A percentile compares a stretch with the other conserved stretches of the same genome.
Evolutionary conservation across 2,329 filamentous ascomycete species (phyloP).

Genomic region (Curvularia sp.): DNA sequence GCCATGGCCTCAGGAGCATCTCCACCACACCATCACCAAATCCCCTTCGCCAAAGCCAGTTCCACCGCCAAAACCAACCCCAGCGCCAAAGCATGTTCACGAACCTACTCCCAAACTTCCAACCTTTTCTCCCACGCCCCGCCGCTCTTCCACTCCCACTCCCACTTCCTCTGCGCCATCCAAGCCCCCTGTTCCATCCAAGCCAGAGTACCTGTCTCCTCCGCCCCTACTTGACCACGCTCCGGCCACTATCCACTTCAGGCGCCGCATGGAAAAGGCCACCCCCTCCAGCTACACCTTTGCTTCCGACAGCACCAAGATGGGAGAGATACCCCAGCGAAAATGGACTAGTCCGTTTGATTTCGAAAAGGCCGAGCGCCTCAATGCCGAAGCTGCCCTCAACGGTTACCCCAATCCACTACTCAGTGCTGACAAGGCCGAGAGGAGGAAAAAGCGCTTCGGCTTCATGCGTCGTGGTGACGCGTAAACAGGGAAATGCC

Average conservation of each 20-base stretch:
- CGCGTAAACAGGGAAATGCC: neutral
- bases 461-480: constrained; percentile 20
- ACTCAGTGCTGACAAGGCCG: constrained; percentile 10
- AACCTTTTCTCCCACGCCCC: constrained; percentile 24
- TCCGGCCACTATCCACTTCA: constrained; percentile 16
- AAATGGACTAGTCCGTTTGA: constrained; percentile 55
- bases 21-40: constrained; percentile 15
- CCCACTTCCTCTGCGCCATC: constrained; percentile 12
- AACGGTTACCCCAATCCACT: constrained; percentile 19
- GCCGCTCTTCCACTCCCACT: constrained; percentile 13
- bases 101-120: constrained; percentile 26
- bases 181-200: constrained; percentile 13
- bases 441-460: constrained; percentile 18
- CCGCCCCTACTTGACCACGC: constrained; percentile 14
- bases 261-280: constrained; percentile 44
- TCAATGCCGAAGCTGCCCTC: constrained; percentile 51
- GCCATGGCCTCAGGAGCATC: constrained; percentile 33
- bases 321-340: constrained; percentile 58
- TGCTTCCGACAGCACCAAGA: constrained; percentile 56
- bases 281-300: constrained; percentile 55
- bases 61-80: neutral
- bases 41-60: constrained; percentile 12
- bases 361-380: constrained; percentile 51
- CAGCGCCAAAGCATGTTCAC: constrained; percentile 19
- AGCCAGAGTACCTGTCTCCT: constrained; percentile 16